These are phyloP conservation scores for Pyrenophora seminiperda DNA, from an alignment of 2,329 filamentous ascomycete species.

Conservation along the genomic window DNA sequence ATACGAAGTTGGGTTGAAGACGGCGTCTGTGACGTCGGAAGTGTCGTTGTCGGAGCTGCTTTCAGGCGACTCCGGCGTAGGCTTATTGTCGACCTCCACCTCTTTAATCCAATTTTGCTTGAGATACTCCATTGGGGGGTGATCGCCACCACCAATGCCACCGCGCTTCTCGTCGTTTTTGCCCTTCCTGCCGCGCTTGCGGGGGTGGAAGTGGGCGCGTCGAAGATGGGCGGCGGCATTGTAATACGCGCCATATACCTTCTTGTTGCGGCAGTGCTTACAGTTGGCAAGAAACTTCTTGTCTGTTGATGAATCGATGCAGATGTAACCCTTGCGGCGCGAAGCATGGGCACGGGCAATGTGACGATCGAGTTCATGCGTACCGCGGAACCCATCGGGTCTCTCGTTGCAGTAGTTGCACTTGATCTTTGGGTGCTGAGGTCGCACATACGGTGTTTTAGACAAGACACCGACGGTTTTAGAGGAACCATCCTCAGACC, in stretches of 20 bases:
- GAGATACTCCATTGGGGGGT: constrained; percentile 64
- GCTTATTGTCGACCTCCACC: constrained; percentile 53
- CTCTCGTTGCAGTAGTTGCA: constrained; percentile 74
- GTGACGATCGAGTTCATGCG: constrained; percentile 70
- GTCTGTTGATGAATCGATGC: constrained; percentile 63
- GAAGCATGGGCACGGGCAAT: constrained; percentile 68
- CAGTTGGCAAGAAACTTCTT: constrained; percentile 75
- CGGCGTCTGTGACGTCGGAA: constrained; percentile 10
- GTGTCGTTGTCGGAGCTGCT: constrained; percentile 33
- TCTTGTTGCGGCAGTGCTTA: constrained; percentile 77
- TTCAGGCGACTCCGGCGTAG: constrained; percentile 23
- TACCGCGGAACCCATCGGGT: constrained; percentile 80
- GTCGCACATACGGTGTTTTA: constrained; percentile 65
- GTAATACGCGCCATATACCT: constrained; percentile 89
- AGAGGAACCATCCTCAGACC: constrained; percentile 58
- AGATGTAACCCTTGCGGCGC: constrained; percentile 66
- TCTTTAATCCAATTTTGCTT: constrained; percentile 65
- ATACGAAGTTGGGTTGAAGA: constrained; percentile 15
- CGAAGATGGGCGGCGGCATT: constrained; percentile 91
- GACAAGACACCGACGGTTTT: constrained; percentile 58
- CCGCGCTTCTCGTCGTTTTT: constrained; percentile 65
- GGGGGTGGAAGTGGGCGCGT: constrained; percentile 82
- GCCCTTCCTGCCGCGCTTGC: constrained; percentile 61
- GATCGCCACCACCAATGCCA: constrained; percentile 66
- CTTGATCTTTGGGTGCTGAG: constrained; percentile 71